A percentile compares a stretch with the other conserved stretches of the same genome.
These are phyloP conservation scores for Lasiodiplodia theobromae DNA, from an alignment of 2,329 filamentous ascomycete species.

Conservation along the genomic window DNA sequence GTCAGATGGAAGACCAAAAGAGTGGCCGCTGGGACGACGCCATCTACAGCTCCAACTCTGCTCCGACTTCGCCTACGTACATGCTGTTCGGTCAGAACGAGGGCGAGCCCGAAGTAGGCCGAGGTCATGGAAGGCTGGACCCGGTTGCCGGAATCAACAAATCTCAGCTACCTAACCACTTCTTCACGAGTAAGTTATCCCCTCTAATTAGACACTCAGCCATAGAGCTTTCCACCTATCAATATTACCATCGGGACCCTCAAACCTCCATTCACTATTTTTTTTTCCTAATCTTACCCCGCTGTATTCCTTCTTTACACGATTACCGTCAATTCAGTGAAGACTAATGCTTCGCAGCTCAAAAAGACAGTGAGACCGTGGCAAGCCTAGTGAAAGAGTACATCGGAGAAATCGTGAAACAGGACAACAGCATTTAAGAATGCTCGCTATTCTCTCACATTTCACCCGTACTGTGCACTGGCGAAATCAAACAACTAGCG, in stretches of 20 bases:
- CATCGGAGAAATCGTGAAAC: conserved; percentile 2
- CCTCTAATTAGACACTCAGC: neutral
- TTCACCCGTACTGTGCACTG: too few species aligned
- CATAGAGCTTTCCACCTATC: neutral
- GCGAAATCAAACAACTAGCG: too few species aligned
- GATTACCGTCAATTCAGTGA: too few species aligned
- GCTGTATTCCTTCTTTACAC: neutral
- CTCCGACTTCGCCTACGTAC: neutral
- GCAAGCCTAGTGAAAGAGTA: conserved; percentile 13
- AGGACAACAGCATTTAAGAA: neutral
- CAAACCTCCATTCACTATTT: too few species aligned
- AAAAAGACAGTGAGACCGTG: neutral
- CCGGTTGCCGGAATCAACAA: neutral
- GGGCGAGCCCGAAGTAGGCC: neutral
- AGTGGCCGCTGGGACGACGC: conserved; percentile 15
- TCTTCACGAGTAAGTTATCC: conserved; percentile 8
- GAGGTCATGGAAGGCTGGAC: neutral
- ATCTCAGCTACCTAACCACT: neutral
- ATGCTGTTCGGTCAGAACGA: conserved; percentile 14
- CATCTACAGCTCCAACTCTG: neutral
- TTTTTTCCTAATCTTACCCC: neutral
- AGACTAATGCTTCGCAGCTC: neutral
- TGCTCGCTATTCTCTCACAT: neutral
- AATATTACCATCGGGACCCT: too few species aligned
- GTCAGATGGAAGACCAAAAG: conserved; percentile 8